Evolutionary conservation across 2,329 filamentous ascomycete genomes (phyloP), one percentile per base, ranked within the genome.

Genomic region (Botryosphaeria dothidea): DNA sequence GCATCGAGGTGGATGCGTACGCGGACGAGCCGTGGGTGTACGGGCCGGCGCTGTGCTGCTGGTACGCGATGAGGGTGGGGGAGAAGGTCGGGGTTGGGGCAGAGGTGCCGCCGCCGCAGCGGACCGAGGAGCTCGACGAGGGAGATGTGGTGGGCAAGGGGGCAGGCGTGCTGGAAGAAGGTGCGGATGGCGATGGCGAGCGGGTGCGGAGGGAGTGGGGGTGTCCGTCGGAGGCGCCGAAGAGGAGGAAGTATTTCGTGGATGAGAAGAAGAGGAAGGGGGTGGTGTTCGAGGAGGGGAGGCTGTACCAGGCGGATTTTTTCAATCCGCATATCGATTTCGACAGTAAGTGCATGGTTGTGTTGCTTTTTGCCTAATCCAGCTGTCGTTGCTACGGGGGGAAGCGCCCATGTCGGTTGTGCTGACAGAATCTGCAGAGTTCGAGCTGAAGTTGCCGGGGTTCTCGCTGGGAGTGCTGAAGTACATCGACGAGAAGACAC

Each of bases 321-420:
- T 82, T 79, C 72, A 83, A 83, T 62, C 79, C 79, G 23, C 81
- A 82, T 69, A 69, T 83, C 4, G 81, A 83, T 66, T 83, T 82
- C 69, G 76, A 78, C 0, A 80, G 68, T 69, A 51, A 62, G 68
- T 68, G 15, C 15, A 2, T 3, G 31, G 9, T 29, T 23, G 8
- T 25, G 5, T 23, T 34, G 3, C 34, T 23, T 31, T 41, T 9
- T 21, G 45, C 17, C 46, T 43, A 17, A 17, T 25, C 23, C 3
- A 46, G 21, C n/a, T 41, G 9, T 15, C 34, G 9, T 57, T 7
- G 15, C 15, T n/a, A 25, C 17, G 17, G n/a, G 4, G 34, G 27
- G 3, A 4, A 15, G 11, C 9, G 27, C 46, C 9, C 62, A 23
- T 19, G 15, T 15, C 3, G 11, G 27, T 34, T n/a, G 56, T 21